Conservation (phyloP, 1,139 yeast species). For the Schizosaccharomyces versatilis region DNA sequence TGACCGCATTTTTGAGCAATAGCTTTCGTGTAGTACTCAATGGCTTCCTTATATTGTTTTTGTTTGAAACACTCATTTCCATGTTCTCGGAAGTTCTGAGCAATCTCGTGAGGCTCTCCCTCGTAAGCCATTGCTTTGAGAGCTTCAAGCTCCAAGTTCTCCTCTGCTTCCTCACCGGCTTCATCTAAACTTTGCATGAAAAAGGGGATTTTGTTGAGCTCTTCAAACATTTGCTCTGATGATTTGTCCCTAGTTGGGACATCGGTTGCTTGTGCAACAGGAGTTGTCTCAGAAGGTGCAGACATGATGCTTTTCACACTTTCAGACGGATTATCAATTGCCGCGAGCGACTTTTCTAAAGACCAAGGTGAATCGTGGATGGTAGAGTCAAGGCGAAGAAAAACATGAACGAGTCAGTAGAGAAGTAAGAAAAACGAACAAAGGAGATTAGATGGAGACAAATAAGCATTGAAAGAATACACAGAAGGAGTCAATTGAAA, state of each 20-base stretch:
- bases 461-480: too few relatives aligned
- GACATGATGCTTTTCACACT: too few relatives aligned
- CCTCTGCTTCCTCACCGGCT: constrained; percentile 57
- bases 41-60: constrained; percentile 53
- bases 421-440: too few relatives aligned
- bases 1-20: constrained; percentile 40
- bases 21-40: constrained; percentile 60
- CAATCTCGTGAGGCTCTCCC: constrained; percentile 85
- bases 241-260: not conserved
- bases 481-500: too few relatives aligned
- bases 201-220: constrained; percentile 67
- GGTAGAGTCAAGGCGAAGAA: too few relatives aligned
- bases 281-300: too few relatives aligned
- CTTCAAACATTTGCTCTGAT: constrained; percentile 48
- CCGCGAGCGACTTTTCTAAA: too few relatives aligned
- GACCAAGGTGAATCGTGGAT: too few relatives aligned
- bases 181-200: constrained; percentile 81
- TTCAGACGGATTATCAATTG: too few relatives aligned
- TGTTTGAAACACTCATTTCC: constrained; percentile 70
- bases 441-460: too few relatives aligned
- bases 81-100: constrained; percentile 70
- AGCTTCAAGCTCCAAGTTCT: constrained; percentile 60
- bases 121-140: constrained; percentile 79
- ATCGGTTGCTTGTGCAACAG: too few relatives aligned
- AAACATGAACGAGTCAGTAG: too few relatives aligned